A percentile compares a stretch with the other conserved stretches of the same genome.
phyloP scores from a whole-genome alignment of 2,329 filamentous ascomycete species.

The Sporothrix schenckii region DNA sequence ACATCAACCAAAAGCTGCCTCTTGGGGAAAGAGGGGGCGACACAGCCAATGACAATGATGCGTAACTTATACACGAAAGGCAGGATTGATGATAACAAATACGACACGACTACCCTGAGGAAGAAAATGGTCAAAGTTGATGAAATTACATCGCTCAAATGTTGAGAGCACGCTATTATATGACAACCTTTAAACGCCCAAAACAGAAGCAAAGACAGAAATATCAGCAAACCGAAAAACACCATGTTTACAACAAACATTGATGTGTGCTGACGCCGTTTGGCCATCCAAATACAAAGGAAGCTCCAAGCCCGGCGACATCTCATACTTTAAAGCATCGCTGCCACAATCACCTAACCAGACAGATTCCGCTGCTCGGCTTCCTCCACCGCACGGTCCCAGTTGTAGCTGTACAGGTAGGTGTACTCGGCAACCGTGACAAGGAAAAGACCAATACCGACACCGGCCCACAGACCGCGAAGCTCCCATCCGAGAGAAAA shows the following conservation, averaged over 20 bases:
- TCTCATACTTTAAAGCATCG: neutral
- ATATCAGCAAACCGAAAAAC: neutral
- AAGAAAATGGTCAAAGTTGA: neutral
- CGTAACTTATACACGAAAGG: conserved; percentile 18
- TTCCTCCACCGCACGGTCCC: conserved; percentile 57
- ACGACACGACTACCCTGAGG: no score
- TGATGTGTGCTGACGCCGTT: neutral
- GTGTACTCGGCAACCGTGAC: conserved; percentile 58
- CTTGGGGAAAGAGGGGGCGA: conserved; percentile 12
- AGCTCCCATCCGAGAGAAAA: conserved; percentile 79
- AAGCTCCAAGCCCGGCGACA: neutral
- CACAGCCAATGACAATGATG: conserved; percentile 4
- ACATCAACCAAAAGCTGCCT: conserved; percentile 20
- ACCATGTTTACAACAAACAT: neutral
- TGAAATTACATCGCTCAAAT: neutral
- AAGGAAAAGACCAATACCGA: conserved; percentile 71
- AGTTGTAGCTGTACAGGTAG: conserved; percentile 57
- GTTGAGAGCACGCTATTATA: neutral
- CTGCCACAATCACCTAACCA: conserved; percentile 33
- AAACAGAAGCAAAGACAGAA: neutral
- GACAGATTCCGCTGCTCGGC: conserved; percentile 54
- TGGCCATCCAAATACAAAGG: neutral
- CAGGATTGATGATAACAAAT: neutral
- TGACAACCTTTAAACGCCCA: neutral
- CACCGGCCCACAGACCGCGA: conserved; percentile 78